phyloP scores from a whole-genome alignment of 306 rosid species.

The Benincasa hispida region DNA sequence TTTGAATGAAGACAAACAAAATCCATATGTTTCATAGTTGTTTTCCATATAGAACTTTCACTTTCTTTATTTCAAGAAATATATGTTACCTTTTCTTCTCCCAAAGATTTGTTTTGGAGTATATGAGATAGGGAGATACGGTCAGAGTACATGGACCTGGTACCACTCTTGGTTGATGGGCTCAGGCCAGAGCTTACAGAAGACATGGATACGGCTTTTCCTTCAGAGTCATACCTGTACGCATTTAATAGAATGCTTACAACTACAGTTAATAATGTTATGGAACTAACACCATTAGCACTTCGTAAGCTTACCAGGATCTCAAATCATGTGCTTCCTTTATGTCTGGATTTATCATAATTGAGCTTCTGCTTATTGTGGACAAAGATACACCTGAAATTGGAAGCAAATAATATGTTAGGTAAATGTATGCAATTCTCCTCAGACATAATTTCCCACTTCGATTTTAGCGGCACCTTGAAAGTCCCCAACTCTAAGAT shows the following conservation, averaged over 20 bases:
- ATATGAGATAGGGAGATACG: constrained; percentile 45
- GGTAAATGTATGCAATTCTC: background rate
- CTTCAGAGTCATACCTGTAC: constrained; percentile 81
- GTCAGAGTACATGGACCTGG: constrained; percentile 62
- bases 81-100: constrained; percentile 59
- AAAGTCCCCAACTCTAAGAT: constrained; percentile 80
- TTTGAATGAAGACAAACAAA: background rate
- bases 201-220: constrained; percentile 57
- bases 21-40: background rate
- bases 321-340: constrained; percentile 63
- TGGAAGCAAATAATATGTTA: background rate
- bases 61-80: background rate
- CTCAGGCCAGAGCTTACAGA: constrained; percentile 44
- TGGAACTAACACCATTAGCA: background rate
- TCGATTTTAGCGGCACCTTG: constrained; percentile 40
- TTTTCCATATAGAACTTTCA: background rate
- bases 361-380: constrained; percentile 41
- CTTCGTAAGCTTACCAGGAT: constrained; percentile 43
- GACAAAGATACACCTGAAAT: constrained; percentile 83
- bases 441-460: background rate
- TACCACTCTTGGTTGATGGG: constrained; percentile 35
- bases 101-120: constrained; percentile 44
- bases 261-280: background rate
- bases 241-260: background rate
- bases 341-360: constrained; percentile 53